Conservation (phyloP, 2,329 filamentous ascomycete genomes). For the Aspergillus proliferans region DNA sequence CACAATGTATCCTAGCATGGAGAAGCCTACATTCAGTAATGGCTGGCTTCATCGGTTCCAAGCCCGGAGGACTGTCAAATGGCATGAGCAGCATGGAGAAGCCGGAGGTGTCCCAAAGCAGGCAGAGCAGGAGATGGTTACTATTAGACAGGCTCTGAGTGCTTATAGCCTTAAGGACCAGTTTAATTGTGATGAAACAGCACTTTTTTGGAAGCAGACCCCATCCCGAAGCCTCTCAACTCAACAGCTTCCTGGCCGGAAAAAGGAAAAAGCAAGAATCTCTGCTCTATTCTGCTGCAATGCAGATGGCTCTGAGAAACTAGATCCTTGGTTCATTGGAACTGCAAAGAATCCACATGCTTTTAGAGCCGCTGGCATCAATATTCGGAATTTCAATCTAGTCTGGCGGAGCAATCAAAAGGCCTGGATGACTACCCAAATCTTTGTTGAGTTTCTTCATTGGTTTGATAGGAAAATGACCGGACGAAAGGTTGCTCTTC, state of each 20-base stretch:
- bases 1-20: neutral
- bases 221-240: neutral
- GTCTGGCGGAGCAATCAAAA: neutral
- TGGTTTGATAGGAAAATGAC: slow-evolving; percentile 8
- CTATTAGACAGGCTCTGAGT: neutral
- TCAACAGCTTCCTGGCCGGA: neutral
- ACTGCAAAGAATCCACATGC: neutral
- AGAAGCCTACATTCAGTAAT: neutral
- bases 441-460: slow-evolving; percentile 1
- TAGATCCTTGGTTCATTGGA: slow-evolving; percentile 1
- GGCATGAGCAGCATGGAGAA: neutral
- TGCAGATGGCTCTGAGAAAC: neutral
- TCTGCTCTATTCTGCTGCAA: neutral
- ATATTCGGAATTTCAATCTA: neutral
- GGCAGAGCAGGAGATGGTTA: neutral
- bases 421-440: neutral
- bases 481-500: slow-evolving; percentile 8
- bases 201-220: neutral
- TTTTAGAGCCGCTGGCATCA: neutral
- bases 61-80: neutral
- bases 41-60: neutral
- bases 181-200: neutral
- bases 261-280: neutral
- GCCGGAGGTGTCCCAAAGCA: neutral
- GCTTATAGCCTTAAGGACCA: neutral